Conservation (phyloP, 2,329 filamentous ascomycete genomes). For the Cladobotryum protrusum region DNA sequence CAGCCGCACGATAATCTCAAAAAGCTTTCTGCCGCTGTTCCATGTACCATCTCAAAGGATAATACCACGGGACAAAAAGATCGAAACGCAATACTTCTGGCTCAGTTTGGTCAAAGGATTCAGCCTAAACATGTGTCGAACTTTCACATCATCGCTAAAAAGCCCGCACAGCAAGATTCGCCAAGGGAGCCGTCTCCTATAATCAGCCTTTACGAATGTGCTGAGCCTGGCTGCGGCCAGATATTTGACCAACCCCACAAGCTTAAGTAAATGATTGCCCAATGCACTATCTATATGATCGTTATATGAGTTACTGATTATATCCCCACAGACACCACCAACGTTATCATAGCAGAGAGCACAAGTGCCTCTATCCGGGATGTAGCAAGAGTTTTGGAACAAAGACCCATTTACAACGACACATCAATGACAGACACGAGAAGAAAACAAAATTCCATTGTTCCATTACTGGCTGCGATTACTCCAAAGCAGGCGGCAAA, state of each 20-base stretch:
- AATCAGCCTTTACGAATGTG: conserved; percentile 26
- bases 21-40: too few relatives aligned
- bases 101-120: too few relatives aligned
- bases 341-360: conserved; percentile 54
- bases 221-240: conserved; percentile 32
- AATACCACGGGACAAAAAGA: too few relatives aligned
- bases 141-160: conserved; percentile 36
- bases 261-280: conserved; percentile 45
- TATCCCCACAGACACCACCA: conserved; percentile 45
- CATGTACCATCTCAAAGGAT: too few relatives aligned
- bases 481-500: conserved; percentile 51
- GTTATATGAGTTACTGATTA: not conserved
- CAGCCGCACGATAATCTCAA: too few relatives aligned
- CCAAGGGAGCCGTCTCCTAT: conserved; percentile 22
- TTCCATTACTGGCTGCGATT: conserved; percentile 46
- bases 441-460: conserved; percentile 57
- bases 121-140: too few relatives aligned
- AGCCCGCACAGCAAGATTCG: conserved; percentile 27
- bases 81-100: too few relatives aligned
- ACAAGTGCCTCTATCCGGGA: conserved; percentile 47
- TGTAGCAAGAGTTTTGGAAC: conserved; percentile 55
- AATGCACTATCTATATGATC: not conserved
- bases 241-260: conserved; percentile 54
- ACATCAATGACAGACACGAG: conserved; percentile 56
- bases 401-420: conserved; percentile 55